Evolutionary conservation across 2,329 filamentous ascomycete genomes (phyloP), one percentile per base, ranked within the genome.

Genomic region (Sporothrix curviconia): DNA sequence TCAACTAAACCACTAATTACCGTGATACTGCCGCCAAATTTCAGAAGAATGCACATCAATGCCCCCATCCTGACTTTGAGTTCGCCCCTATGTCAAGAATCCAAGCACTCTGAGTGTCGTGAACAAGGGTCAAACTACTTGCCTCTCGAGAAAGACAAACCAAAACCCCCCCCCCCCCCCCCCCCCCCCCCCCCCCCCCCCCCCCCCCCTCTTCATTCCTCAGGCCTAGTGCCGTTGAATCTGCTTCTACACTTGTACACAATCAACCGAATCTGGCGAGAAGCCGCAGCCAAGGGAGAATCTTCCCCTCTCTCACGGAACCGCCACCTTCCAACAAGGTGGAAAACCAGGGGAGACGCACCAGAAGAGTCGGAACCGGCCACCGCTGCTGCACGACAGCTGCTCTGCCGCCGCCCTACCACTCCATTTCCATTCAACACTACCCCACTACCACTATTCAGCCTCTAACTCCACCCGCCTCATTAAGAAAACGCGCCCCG

Each of bases 71-170:
- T 66, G 75, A 84, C 60, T 80, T 86, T 61, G 75, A 79, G 60
- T 86, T 86, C 70, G 83, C 83, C 68, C 79, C 77, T 78, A 85
- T 71, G 82, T 86, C 70, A 79, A 83, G 70, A 80, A n/a, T 77
- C 65, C 82, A 85, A 72, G 82, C 83, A 64, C 74, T 86, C 66
- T 86, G 58, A 78, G 78, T 59, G 74, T 84, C 62, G 71, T 86
- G 63, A 85, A 86, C 70, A 81, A 81, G 71, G 83, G 83, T 58
- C 76, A 53, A 70, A 83, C 64, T 85, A 83, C 71, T 74, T 80
- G 67, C 78, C 77, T 49, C 74, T 82, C 56, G 81, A 85, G 69
- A 75, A 82, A 64, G 76, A 64, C 53, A 56, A 56, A 9, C 44
- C 75, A 68, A 72, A 73, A 64, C 71, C 72, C 56, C 72, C 72